phyloP scores from a whole-genome alignment of 768 basidiomycete genomes.

The Pluteus cervinus region DNA sequence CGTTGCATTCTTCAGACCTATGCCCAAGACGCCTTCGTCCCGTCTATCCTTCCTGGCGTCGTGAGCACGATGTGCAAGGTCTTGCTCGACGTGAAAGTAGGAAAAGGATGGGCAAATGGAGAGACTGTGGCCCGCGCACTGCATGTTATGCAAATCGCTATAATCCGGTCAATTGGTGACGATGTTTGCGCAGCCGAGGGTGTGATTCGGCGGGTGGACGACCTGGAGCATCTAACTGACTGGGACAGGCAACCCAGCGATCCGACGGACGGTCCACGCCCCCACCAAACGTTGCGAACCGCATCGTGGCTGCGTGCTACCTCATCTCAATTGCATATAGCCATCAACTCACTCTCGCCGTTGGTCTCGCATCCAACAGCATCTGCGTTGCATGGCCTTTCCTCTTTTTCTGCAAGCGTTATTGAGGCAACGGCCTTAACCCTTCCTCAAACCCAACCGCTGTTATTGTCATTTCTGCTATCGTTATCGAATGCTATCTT shows the following conservation, averaged over 20 bases:
- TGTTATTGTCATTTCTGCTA: slow-evolving; percentile 69
- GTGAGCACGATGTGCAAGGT: slow-evolving; percentile 74
- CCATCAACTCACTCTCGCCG: slow-evolving; percentile 69
- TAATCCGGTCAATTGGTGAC: slow-evolving; percentile 61
- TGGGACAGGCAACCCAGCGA: slow-evolving; percentile 17
- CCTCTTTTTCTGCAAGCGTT: slow-evolving; percentile 46
- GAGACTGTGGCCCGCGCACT: slow-evolving; percentile 58
- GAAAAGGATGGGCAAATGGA: slow-evolving; percentile 69
- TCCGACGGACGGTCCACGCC: slow-evolving; percentile 16
- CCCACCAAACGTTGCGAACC: slow-evolving; percentile 53
- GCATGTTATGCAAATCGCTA: slow-evolving; percentile 44
- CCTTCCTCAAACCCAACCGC: slow-evolving; percentile 59
- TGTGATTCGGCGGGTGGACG: slow-evolving; percentile 42
- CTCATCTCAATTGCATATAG: slow-evolving; percentile 76
- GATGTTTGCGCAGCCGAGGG: slow-evolving; percentile 60
- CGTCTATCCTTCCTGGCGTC: slow-evolving; percentile 78
- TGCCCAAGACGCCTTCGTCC: slow-evolving; percentile 45
- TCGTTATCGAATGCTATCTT: slow-evolving; percentile 60
- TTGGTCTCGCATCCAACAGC: slow-evolving; percentile 69
- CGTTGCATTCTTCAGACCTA: slow-evolving; percentile 49
- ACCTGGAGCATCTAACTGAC: slow-evolving; percentile 58
- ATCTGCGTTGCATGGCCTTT: slow-evolving; percentile 53
- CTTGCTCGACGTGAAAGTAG: slow-evolving; percentile 45
- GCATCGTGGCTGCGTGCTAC: slow-evolving; percentile 78
- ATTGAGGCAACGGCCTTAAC: slow-evolving; percentile 53